phyloP scores from a whole-genome alignment of 352 stramenopile genomes.

The Globisporangium polare region DNA sequence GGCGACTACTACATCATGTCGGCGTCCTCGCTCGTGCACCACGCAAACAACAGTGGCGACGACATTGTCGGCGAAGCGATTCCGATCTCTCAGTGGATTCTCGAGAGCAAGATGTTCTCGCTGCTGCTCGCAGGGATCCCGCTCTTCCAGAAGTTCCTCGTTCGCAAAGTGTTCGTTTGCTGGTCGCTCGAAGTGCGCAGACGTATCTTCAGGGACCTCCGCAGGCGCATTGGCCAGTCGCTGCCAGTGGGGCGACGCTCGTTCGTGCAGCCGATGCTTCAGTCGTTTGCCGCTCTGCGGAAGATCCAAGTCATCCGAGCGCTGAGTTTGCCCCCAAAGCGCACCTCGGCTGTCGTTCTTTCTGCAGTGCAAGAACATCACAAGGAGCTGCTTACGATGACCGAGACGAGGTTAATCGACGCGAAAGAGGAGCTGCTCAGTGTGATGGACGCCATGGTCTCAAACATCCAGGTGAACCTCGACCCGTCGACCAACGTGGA shows the following conservation, averaged over 20 bases:
- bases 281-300: slow-evolving; percentile 30
- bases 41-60: slow-evolving; percentile 33
- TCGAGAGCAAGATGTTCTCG: slow-evolving; percentile 75
- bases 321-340: slow-evolving; percentile 33
- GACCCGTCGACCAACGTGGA: slow-evolving; percentile 45
- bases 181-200: slow-evolving; percentile 35
- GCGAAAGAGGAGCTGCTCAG: slow-evolving; percentile 52
- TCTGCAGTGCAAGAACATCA: slow-evolving; percentile 42
- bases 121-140: slow-evolving; percentile 63
- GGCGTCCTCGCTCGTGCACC: slow-evolving; percentile 50
- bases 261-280: slow-evolving; percentile 39
- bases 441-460: slow-evolving; percentile 51
- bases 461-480: slow-evolving; percentile 32
- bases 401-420: slow-evolving; percentile 64
- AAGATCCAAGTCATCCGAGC: slow-evolving; percentile 40
- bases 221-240: slow-evolving; percentile 22
- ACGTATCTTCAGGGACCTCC: slow-evolving; percentile 42
- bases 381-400: slow-evolving; percentile 27
- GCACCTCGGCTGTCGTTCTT: slow-evolving; percentile 25
- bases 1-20: slow-evolving; percentile 76
- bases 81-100: slow-evolving; percentile 60
- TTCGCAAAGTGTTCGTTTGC: slow-evolving; percentile 50
- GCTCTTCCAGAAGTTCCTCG: slow-evolving; percentile 70
- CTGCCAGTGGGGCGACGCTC: slow-evolving; percentile 35
- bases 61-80: slow-evolving; percentile 49